A percentile compares a stretch with the other conserved stretches of the same genome.
phyloP scores from a whole-genome alignment of 2,329 filamentous ascomycete species.

The Coniochaeta sp. region DNA sequence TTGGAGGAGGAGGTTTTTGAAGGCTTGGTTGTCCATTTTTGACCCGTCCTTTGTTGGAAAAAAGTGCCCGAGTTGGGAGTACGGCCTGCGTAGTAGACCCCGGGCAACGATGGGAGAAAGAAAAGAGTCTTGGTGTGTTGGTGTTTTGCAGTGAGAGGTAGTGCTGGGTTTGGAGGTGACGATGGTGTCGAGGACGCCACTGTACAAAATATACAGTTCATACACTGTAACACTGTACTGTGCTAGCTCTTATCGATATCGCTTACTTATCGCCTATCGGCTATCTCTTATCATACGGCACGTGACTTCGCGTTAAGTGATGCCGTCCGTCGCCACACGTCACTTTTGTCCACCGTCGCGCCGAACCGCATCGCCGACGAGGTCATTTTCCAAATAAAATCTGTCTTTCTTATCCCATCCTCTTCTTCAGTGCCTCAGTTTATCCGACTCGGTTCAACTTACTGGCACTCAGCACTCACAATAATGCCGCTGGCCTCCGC shows the following conservation, averaged over 20 bases:
- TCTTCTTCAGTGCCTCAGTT: too few species aligned
- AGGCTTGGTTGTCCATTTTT: slow-evolving; percentile 91
- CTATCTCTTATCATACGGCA: neutral
- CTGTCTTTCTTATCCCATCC: neutral
- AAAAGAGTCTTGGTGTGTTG: too few species aligned
- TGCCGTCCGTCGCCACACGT: neutral
- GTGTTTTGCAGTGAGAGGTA: neutral
- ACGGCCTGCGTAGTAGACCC: too few species aligned
- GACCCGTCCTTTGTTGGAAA: too few species aligned
- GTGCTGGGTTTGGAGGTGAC: too few species aligned
- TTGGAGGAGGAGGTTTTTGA: slow-evolving; percentile 67
- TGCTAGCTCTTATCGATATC: neutral
- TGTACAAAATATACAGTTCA: too few species aligned
- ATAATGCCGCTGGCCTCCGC: neutral
- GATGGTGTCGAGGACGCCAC: too few species aligned
- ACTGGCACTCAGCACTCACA: neutral
- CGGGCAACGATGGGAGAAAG: too few species aligned
- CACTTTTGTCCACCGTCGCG: neutral
- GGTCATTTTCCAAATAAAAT: neutral
- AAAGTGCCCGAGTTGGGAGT: too few species aligned
- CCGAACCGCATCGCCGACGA: neutral
- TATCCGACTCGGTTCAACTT: neutral
- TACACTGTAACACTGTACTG: neutral
- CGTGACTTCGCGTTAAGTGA: neutral
- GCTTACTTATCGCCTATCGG: neutral